Evolutionary conservation across 805 yeast species (phyloP), one percentile per base, ranked within the genome.

Genomic region (Schwanniomyces vanrijiae): DNA sequence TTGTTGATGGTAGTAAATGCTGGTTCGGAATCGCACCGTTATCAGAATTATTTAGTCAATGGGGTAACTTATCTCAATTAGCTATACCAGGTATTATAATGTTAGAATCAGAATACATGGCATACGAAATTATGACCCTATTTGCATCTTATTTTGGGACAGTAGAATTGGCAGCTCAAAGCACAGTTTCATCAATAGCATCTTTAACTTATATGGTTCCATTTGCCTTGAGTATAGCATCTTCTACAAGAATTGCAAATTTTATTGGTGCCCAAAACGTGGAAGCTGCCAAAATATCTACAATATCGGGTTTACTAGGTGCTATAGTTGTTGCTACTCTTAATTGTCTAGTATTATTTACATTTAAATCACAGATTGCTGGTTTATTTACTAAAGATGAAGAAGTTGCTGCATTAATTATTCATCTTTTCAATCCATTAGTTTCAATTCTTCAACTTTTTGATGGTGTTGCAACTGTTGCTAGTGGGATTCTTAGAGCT

Each of bases 401-500:
- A 11, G 79, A 72, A 1, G 90, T 89, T 6, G 66, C 77, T 8
- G 56, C 56, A 0, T 59, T 81, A 49, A 81, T 86, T n/a, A 73
- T 75, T 2, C 60, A 65, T 7, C 67, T 85, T 16, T 77, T 86
- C 57, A 58, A 60, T 43, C 90, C 92, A 2, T 69, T 83, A 40
- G 78, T 87, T 21, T 81, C 90, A 1, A 53, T 83, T 2, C 78
- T 84, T 53, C 90, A 86, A 53, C 64, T 88, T 2, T 77, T 80
- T 47, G 96, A 88, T 62, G 84, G 89, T 3, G 60, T 86, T 14
- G 85, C 88, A 13, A 80, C 85, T 38, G 82, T 86, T 14, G 83
- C 89, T 2, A 82, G 86, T 37, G 94, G 91, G 1, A 76, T 85
- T 29, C 66, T 88, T 48, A 69, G 96, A 49, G 90, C 91, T 1